Percentiles rank a stretch among this genome's conserved stretches.
These are phyloP conservation scores for Aureobasidium sp. DNA, from an alignment of 2,329 filamentous ascomycete species.

Conservation along the genomic window DNA sequence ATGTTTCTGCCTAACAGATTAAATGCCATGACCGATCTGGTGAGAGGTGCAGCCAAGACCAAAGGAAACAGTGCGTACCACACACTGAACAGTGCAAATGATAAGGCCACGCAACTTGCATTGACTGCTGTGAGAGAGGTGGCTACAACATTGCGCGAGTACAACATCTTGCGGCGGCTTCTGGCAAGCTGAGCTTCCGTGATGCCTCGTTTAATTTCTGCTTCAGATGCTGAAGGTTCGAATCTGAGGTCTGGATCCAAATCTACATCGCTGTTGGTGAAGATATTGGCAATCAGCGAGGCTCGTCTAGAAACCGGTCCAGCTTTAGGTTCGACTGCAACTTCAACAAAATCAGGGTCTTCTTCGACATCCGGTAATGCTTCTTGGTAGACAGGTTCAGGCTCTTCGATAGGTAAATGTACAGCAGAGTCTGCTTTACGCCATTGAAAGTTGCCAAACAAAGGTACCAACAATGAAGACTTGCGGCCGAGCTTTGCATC, in stretches of 20 bases:
- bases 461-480: neutral
- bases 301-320: conserved; percentile 1
- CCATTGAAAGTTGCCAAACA: conserved; percentile 12
- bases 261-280: conserved; percentile 12
- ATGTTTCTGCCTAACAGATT: conserved; percentile 30
- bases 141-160: conserved; percentile 2
- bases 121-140: neutral
- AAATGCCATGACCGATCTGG: conserved; percentile 41
- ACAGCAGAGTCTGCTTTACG: neutral
- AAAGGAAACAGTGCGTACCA: conserved; percentile 12
- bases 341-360: conserved; percentile 12
- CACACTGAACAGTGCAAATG: conserved; percentile 1
- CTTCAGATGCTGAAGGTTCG: conserved; percentile 2
- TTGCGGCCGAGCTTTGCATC: neutral
- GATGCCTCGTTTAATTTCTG: conserved; percentile 6
- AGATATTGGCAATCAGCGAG: conserved; percentile 12
- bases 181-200: neutral
- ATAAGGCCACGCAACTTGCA: neutral
- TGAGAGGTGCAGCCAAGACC: conserved; percentile 8
- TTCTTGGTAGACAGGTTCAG: conserved; percentile 8
- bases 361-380: conserved; percentile 5
- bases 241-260: conserved; percentile 13
- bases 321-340: conserved; percentile 1
- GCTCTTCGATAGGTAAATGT: neutral
- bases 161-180: conserved; percentile 9